Evolutionary conservation across 805 yeast genomes (phyloP).

Genomic region (Zygosaccharomyces kombuchaensis): DNA sequence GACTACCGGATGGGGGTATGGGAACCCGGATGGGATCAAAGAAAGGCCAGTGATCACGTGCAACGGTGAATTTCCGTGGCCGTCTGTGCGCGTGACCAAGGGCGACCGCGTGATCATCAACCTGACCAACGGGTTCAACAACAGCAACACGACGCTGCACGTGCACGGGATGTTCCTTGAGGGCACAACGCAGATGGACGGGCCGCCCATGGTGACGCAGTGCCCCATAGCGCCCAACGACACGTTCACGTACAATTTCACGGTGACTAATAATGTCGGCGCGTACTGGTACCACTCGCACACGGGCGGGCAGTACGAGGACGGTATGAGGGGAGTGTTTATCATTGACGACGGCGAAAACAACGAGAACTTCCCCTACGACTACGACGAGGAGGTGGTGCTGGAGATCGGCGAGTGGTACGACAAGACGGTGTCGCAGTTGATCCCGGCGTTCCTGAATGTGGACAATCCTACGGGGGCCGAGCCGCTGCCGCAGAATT

Average conservation of each 20-base stretch:
- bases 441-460: constrained; percentile 54
- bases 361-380: constrained; percentile 52
- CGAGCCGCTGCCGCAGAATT: constrained; percentile 86
- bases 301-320: constrained; percentile 84
- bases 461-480: constrained; percentile 94
- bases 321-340: constrained; percentile 81
- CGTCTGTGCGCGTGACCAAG: constrained; percentile 66
- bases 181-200: constrained; percentile 78
- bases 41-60: constrained; percentile 43
- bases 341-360: constrained; percentile 63
- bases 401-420: constrained; percentile 84
- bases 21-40: constrained; percentile 39
- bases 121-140: constrained; percentile 67
- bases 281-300: constrained; percentile 98
- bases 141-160: constrained; percentile 69
- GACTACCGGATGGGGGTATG: constrained; percentile 56
- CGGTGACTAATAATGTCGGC: constrained; percentile 77
- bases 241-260: constrained; percentile 77
- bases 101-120: constrained; percentile 76
- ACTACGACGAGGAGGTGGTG: constrained; percentile 74
- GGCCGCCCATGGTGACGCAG: constrained; percentile 82
- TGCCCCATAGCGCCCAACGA: constrained; percentile 87
- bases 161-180: constrained; percentile 87
- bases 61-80: constrained; percentile 71
- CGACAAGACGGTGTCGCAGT: constrained; percentile 51